Evolutionary conservation across 345 rosid genomes (phyloP), one percentile per base, ranked within the genome.

Genomic region (Isatis tinctoria): DNA sequence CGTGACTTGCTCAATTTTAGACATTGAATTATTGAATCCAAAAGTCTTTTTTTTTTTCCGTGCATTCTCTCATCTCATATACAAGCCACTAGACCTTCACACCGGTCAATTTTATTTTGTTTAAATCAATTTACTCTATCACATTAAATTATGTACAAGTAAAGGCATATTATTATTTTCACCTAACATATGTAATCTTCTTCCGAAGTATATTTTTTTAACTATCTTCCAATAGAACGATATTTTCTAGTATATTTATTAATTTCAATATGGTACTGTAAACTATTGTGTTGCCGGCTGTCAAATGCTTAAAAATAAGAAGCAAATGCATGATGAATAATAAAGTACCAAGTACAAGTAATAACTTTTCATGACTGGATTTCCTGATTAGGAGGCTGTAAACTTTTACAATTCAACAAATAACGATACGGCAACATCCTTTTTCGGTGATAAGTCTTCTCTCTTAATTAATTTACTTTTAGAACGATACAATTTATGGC

Each of bases 1-100:
- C 51, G 58, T 73, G 83, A 83, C 78, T 82, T 65, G 78, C 77
- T 76, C 59, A 30, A 68, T 60, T 60, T 40, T 28, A 65, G 79
- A 73, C 57, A 63, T 8, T 51, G 32, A 51, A 78, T 80, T 54
- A 79, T 77, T 71, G 67, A 48, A 57, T 45, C 49, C 49, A 35
- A 57, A 24, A 8, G 35, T 47, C 60, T 22, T 22, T 16, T 30
- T 26, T 53, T 51, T 37, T 32, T 40, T 65, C 43, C 18, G 26
- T 66, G 41, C 39, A 52, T 12, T 17, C 12, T 27, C 14, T n/a
- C 54, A 43, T 70, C 33, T 58, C 58, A 47, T 47, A 20, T 27
- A 62, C 78, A n/a, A n/a, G 47, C 37, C 63, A 53, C 20, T 67
- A 5, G 2, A 35, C 61, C 40, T 35, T 27, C 24, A 67, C 33